These are phyloP conservation scores for Saposhnikovia divaricata DNA, from an alignment of 129 eudicot species.

Conservation along the genomic window DNA sequence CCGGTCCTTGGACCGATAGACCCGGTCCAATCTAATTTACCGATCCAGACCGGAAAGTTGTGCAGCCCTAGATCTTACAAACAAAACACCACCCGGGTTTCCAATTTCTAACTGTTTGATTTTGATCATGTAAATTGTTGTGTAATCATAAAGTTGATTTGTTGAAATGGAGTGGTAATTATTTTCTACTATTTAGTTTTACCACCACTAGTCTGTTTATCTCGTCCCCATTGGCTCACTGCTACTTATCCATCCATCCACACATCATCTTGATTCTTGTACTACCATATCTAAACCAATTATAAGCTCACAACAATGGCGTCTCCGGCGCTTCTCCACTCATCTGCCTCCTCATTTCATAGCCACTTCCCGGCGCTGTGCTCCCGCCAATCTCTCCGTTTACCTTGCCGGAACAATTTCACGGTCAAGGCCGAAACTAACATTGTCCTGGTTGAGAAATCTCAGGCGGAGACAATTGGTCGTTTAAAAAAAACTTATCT, in stretches of 20 bases:
- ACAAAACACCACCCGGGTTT: too few relatives aligned
- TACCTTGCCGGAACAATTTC: slow-evolving; percentile 21
- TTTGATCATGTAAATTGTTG: too few relatives aligned
- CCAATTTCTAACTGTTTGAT: too few relatives aligned
- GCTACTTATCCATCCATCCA: slow-evolving; percentile 4
- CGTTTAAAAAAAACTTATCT: slow-evolving; percentile 62
- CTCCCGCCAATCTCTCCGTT: slow-evolving; percentile 22
- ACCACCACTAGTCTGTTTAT: too few relatives aligned
- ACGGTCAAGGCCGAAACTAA: slow-evolving; percentile 49
- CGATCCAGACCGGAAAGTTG: too few relatives aligned
- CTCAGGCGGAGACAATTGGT: slow-evolving; percentile 57
- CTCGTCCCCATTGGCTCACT: background rate
- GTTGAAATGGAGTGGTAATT: too few relatives aligned
- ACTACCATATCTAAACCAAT: background rate
- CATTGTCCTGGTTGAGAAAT: slow-evolving; percentile 60
- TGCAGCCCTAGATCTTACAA: too few relatives aligned
- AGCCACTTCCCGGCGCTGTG: slow-evolving; percentile 37
- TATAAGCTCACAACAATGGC: slow-evolving; percentile 41
- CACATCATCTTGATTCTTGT: background rate
- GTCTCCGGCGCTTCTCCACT: slow-evolving; percentile 54
- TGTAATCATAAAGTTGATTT: too few relatives aligned
- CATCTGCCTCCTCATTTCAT: slow-evolving; percentile 63
- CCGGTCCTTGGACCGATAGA: too few relatives aligned
- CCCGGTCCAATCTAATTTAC: too few relatives aligned
- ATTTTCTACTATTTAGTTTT: too few relatives aligned